phyloP scores from a whole-genome alignment of 176 grass and related monocot genomes.

The Lolium perenne region DNA sequence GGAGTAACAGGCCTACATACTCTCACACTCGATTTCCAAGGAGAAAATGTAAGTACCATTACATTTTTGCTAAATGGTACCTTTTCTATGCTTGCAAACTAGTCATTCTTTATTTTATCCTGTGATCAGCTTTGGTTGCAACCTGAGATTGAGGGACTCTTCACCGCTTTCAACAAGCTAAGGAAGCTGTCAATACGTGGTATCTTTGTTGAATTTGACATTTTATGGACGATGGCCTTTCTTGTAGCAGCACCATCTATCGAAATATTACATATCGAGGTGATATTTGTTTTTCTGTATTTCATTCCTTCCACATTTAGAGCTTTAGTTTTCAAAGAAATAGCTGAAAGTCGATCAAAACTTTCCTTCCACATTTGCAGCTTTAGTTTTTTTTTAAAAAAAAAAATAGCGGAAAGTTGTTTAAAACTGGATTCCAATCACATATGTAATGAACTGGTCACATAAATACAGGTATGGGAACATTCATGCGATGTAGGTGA shows the following conservation, averaged over 20 bases:
- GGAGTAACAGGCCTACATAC: neutral
- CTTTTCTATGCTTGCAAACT: neutral
- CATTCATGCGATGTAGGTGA: neutral
- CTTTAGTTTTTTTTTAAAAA: neutral
- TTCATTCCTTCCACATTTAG: neutral
- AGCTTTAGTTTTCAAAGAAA: too few species aligned
- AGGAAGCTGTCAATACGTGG: neutral
- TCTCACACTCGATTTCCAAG: conserved; percentile 17
- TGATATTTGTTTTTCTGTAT: neutral
- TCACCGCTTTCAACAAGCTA: neutral
- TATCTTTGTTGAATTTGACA: neutral
- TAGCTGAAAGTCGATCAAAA: neutral
- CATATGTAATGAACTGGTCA: neutral
- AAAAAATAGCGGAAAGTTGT: too few species aligned
- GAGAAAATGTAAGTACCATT: conserved; percentile 12
- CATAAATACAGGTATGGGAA: conserved; percentile 10
- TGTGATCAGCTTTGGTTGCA: neutral
- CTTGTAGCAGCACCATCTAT: neutral
- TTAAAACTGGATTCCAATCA: neutral
- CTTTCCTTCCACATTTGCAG: neutral
- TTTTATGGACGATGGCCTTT: neutral
- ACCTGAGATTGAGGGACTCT: neutral
- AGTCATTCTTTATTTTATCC: neutral
- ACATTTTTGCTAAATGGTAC: too few species aligned
- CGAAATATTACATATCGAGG: neutral